Percentiles rank a stretch among this genome's conserved stretches.
Evolutionary conservation across 148 eudicot genomes (phyloP).

Genomic region (Gaultheria prostrata): DNA sequence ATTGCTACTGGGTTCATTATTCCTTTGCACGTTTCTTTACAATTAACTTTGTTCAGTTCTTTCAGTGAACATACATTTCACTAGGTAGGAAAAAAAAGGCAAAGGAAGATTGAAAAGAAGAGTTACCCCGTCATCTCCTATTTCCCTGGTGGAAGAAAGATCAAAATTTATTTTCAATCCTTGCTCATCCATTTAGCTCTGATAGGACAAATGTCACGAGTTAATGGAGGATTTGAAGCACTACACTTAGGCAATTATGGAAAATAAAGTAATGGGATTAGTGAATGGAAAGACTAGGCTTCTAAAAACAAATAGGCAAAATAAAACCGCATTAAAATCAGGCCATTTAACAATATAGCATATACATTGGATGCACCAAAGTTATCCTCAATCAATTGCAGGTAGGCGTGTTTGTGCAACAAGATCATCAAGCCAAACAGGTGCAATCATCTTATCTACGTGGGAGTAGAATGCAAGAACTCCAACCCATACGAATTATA

Average conservation of each 20-base stretch:
- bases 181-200: constrained; percentile 31
- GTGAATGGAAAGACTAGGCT: background rate
- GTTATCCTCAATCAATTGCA: background rate
- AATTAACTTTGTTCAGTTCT: background rate
- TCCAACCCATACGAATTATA: too few relatives aligned
- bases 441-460: background rate
- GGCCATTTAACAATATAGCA: background rate
- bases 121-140: constrained; percentile 81
- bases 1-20: background rate
- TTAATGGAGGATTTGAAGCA: constrained; percentile 9
- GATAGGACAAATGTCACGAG: constrained; percentile 6
- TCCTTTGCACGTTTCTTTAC: background rate
- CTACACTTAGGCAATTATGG: background rate
- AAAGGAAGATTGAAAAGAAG: constrained; percentile 9
- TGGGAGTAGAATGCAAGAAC: too few relatives aligned
- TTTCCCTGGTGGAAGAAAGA: constrained; percentile 44
- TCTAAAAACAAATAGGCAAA: background rate
- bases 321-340: background rate
- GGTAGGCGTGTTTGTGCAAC: background rate
- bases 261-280: background rate
- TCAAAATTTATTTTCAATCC: constrained; percentile 37
- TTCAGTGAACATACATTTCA: background rate
- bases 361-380: background rate
- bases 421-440: background rate
- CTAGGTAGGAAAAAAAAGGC: background rate